phyloP scores from a whole-genome alignment of 2,329 filamentous ascomycete genomes.

The Magnaporthiopsis rhizophila region DNA sequence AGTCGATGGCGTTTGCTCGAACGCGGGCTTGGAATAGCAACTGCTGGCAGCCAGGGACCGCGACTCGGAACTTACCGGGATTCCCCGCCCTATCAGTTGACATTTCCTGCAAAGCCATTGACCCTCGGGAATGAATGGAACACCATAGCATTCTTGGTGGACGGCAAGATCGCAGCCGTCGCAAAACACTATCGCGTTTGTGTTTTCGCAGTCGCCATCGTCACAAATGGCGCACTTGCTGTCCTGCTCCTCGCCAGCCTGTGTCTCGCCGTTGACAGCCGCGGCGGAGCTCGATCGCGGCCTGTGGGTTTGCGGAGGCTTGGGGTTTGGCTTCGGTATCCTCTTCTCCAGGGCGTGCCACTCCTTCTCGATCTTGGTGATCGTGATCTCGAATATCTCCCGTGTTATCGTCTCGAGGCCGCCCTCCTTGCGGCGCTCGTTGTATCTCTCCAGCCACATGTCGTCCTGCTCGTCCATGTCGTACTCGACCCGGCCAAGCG shows the following conservation, averaged over 20 bases:
- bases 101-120: slow-evolving; percentile 98
- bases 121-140: slow-evolving; percentile 96
- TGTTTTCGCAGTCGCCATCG: slow-evolving; percentile 98
- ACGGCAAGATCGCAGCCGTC: slow-evolving; percentile 96
- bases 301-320: slow-evolving; percentile 88
- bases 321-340: slow-evolving; percentile 94
- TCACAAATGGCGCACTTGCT: slow-evolving; percentile 97
- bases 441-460: slow-evolving; percentile 85
- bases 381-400: slow-evolving; percentile 92
- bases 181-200: slow-evolving; percentile 97
- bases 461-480: slow-evolving; percentile 99
- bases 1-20: background rate
- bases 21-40: background rate
- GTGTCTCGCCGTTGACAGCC: slow-evolving; percentile 88
- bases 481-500: slow-evolving; percentile 80
- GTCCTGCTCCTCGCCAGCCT: slow-evolving; percentile 85
- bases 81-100: slow-evolving; percentile 85
- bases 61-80: slow-evolving; percentile 52
- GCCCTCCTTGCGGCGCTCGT: slow-evolving; percentile 64
- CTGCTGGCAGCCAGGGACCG: background rate
- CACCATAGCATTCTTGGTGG: slow-evolving; percentile 97
- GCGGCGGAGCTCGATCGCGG: slow-evolving; percentile 90
- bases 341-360: slow-evolving; percentile 95
- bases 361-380: slow-evolving; percentile 98
- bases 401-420: slow-evolving; percentile 79